Evolutionary conservation across 169 alveolate species (phyloP).

Genomic region (Plasmodium falciparum): DNA sequence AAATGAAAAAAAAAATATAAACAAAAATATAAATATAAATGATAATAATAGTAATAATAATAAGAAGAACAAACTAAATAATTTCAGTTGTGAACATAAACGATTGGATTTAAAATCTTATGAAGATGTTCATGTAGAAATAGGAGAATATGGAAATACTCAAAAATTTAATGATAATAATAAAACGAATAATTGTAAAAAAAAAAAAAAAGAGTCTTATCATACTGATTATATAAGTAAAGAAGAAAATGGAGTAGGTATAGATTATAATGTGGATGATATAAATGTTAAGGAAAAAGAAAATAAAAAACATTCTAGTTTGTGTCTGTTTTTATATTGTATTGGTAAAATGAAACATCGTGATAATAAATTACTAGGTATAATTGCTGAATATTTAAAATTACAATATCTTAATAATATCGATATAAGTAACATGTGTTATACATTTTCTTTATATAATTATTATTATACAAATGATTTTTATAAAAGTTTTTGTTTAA

Average conservation of each 20-base stretch:
- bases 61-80: not conserved
- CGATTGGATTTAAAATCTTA: not conserved
- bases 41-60: not conserved
- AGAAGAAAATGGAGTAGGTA: not conserved
- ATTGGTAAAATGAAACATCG: slow-evolving; percentile 67
- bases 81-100: not conserved
- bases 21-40: not conserved
- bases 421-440: slow-evolving; percentile 74
- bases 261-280: too few species aligned
- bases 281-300: not conserved
- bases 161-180: not conserved
- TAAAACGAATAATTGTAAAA: not conserved
- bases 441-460: slow-evolving; percentile 64
- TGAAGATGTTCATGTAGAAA: not conserved
- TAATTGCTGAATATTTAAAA: slow-evolving; percentile 43
- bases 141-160: not conserved
- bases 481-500: slow-evolving; percentile 46
- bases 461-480: slow-evolving; percentile 27
- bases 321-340: slow-evolving; percentile 62
- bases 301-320: slow-evolving; percentile 49
- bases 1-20: not conserved
- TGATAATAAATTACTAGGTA: slow-evolving; percentile 31
- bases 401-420: slow-evolving; percentile 41
- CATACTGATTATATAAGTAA: not conserved
- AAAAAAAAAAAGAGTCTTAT: not conserved